Evolutionary conservation across 1,284 basidiomycete species (phyloP), one percentile per base, ranked within the genome.

Genomic region (Leccinum insigne): DNA sequence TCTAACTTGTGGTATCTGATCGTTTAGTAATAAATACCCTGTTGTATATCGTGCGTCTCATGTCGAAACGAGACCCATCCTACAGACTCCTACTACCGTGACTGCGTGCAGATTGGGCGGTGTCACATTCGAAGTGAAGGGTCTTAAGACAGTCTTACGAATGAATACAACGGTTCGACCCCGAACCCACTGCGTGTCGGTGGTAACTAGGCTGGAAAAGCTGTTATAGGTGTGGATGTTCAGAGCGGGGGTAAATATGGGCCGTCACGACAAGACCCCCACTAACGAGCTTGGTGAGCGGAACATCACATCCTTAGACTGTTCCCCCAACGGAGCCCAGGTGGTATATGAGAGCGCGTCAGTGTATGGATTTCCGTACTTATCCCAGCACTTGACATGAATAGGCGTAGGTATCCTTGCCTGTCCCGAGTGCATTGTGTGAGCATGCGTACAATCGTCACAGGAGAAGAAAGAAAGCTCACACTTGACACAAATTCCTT

Each of bases 311-410:
- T 73, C 54, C 69, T 69, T 7, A 64, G 67, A 63, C 64, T 68
- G n/a, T 57, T 64, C 49, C 67, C 47, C 57, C 1, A 75, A 66
- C 11, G 73, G 26, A 18, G 71, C 67, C 80, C 82, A 84, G 21
- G 83, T 82, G 0, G 86, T 82, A 70, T 86, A 89, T 0, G 80
- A 78, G 14, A 92, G 76, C 2, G 87, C 83, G 5, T 87, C 88
- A 0, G 79, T 72, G 74, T 86, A 93, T 0, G 81, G 80, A 69
- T 83, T 85, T 1, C 81, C 80, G 73, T 89, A 87, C 67, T 85
- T 86, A 1, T 81, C 77, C 91, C 91, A 93, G 76, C 91, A 93
- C 63, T 83, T 85, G 79, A 71, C 91, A 93, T 8, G 91, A 88
- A 66, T 86, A 79, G 0, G 80, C 38, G 38, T 38, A 38, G 38